Conservation (phyloP, 257 asterid species). For the Petunia secreta region DNA sequence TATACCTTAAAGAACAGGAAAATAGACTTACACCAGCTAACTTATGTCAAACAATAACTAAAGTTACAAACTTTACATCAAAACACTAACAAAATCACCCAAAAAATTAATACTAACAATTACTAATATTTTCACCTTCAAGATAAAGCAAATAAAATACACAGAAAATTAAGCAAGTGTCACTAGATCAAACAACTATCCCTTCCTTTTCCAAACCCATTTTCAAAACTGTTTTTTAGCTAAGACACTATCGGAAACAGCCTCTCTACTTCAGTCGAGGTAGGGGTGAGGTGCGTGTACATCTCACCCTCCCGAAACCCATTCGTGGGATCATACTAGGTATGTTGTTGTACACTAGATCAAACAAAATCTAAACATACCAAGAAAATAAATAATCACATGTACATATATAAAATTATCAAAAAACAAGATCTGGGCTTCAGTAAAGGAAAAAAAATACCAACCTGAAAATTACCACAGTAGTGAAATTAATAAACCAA, state of each 20-base stretch:
- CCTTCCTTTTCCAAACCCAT: too few relatives aligned
- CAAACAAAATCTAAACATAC: background rate
- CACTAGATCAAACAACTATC: constrained; percentile 18
- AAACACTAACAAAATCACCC: background rate
- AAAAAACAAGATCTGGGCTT: constrained; percentile 30
- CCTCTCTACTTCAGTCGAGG: too few relatives aligned
- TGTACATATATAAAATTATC: background rate
- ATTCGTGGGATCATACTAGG: too few relatives aligned
- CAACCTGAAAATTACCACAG: constrained; percentile 24
- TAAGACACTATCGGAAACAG: too few relatives aligned
- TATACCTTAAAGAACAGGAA: constrained; percentile 9
- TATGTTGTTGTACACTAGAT: background rate
- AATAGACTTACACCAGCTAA: constrained; percentile 1
- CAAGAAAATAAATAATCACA: background rate
- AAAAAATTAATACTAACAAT: too few relatives aligned
- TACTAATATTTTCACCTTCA: background rate
- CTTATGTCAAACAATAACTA: constrained; percentile 10
- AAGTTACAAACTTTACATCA: background rate
- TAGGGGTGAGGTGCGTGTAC: too few relatives aligned
- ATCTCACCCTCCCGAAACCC: too few relatives aligned
- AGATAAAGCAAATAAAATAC: background rate
- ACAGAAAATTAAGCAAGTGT: background rate
- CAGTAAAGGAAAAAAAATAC: constrained; percentile 8
- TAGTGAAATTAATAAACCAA: background rate
- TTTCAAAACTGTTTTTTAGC: too few relatives aligned